Evolutionary conservation across 176 grass and related monocot species (phyloP).

Genomic region (Phragmites australis): DNA sequence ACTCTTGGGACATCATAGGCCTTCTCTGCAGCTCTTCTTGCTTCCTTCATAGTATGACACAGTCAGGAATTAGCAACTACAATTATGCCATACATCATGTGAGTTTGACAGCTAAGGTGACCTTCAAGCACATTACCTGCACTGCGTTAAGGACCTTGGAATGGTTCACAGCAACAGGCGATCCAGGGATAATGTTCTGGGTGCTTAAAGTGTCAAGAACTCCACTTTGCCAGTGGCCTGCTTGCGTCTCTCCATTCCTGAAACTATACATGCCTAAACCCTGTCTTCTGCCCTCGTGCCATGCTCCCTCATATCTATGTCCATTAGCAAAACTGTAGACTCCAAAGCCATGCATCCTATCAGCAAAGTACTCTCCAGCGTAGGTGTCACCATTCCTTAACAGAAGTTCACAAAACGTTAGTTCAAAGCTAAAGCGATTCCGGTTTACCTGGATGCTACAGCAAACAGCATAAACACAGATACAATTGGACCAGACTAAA

Average conservation of each 20-base stretch:
- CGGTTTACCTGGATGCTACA: background rate
- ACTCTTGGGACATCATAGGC: slow-evolving; percentile 80
- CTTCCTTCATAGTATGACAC: slow-evolving; percentile 66
- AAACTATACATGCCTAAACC: slow-evolving; percentile 99
- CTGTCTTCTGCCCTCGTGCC: slow-evolving; percentile 95
- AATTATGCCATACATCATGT: slow-evolving; percentile 1
- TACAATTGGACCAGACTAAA: background rate
- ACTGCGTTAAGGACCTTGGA: slow-evolving; percentile 91
- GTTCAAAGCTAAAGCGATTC: slow-evolving; percentile 22
- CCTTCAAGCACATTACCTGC: slow-evolving; percentile 58
- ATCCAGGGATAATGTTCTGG: slow-evolving; percentile 66
- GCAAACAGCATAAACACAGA: background rate
- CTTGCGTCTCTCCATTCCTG: slow-evolving; percentile 94
- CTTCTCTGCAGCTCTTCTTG: slow-evolving; percentile 81
- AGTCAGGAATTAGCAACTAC: slow-evolving; percentile 31
- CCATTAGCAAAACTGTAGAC: slow-evolving; percentile 98
- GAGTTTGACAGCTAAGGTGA: background rate
- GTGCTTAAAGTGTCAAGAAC: slow-evolving; percentile 80
- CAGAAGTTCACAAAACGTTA: slow-evolving; percentile 41
- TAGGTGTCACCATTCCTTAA: slow-evolving; percentile 93
- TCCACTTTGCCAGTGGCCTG: slow-evolving; percentile 98
- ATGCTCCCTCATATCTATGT: slow-evolving; percentile 93
- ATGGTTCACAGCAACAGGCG: slow-evolving; percentile 81
- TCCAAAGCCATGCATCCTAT: slow-evolving; percentile 98
- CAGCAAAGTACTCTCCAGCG: slow-evolving; percentile 95